Conservation (phyloP, 805 yeast genomes). For the Sporopachydermia lactativora region DNA sequence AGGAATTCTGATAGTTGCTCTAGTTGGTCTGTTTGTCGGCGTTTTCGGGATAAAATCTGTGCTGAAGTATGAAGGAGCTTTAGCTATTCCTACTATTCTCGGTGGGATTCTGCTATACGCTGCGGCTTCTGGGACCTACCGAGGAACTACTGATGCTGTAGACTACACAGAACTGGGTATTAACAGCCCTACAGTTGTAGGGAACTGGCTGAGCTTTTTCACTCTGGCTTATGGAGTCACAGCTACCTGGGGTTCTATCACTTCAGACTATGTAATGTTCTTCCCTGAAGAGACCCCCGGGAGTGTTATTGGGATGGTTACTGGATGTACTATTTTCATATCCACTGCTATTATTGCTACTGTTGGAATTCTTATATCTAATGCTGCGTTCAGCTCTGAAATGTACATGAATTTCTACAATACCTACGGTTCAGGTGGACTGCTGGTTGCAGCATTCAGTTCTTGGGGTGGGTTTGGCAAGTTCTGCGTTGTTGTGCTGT, state of each 20-base stretch:
- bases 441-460: constrained; percentile 45
- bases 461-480: constrained; percentile 72
- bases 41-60: constrained; percentile 69
- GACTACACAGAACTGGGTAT: constrained; percentile 20
- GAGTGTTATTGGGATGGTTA: constrained; percentile 37
- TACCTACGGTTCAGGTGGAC: constrained; percentile 59
- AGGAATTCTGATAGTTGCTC: constrained; percentile 61
- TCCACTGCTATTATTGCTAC: constrained; percentile 72
- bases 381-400: constrained; percentile 42
- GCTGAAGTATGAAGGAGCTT: constrained; percentile 47
- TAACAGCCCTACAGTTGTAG: constrained; percentile 31
- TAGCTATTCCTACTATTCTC: constrained; percentile 55
- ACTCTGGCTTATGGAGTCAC: constrained; percentile 66
- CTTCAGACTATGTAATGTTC: constrained; percentile 71
- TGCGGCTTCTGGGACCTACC: neutral
- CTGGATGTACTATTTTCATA: constrained; percentile 49
- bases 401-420: constrained; percentile 47
- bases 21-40: constrained; percentile 50
- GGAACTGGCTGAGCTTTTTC: constrained; percentile 62
- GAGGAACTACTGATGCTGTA: constrained; percentile 31
- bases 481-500: constrained; percentile 53
- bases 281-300: constrained; percentile 62
- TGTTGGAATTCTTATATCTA: constrained; percentile 56
- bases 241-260: constrained; percentile 80
- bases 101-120: constrained; percentile 59